A percentile compares a stretch with the other conserved stretches of the same genome.
Conservation (phyloP, 176 grass and related monocot genomes). For the Zoysia japonica region DNA sequence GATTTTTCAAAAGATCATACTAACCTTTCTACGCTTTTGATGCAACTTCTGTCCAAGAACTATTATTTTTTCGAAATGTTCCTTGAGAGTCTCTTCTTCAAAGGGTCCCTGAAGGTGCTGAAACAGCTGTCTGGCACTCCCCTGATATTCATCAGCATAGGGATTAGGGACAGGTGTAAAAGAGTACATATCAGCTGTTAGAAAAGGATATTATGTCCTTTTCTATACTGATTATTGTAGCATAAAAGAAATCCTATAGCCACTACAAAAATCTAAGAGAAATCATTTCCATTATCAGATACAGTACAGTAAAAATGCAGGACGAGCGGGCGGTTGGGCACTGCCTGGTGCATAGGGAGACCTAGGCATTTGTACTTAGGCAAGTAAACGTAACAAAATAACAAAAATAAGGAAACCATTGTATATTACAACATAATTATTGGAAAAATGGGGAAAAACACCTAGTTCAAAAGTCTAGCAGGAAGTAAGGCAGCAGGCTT, state of each 20-base stretch:
- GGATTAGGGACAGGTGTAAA: constrained; percentile 21
- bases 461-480: background rate
- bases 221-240: background rate
- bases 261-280: background rate
- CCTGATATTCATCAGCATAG: constrained; percentile 55
- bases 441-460: background rate
- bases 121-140: constrained; percentile 95
- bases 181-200: background rate
- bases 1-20: constrained; percentile 35
- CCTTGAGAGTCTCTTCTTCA: constrained; percentile 83
- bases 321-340: background rate
- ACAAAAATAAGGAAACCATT: too few relatives aligned
- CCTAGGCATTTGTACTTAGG: background rate
- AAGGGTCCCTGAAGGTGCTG: constrained; percentile 90
- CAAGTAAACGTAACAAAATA: too few relatives aligned
- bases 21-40: constrained; percentile 62
- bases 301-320: background rate
- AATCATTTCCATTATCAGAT: constrained; percentile 25
- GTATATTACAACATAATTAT: background rate
- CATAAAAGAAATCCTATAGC: constrained; percentile 25
- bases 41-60: constrained; percentile 65
- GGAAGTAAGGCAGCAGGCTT: background rate
- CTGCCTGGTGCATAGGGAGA: background rate
- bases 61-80: constrained; percentile 94
- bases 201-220: constrained; percentile 9